Conservation (phyloP, 306 rosid genomes). For the Styphnolobium japonicum region DNA sequence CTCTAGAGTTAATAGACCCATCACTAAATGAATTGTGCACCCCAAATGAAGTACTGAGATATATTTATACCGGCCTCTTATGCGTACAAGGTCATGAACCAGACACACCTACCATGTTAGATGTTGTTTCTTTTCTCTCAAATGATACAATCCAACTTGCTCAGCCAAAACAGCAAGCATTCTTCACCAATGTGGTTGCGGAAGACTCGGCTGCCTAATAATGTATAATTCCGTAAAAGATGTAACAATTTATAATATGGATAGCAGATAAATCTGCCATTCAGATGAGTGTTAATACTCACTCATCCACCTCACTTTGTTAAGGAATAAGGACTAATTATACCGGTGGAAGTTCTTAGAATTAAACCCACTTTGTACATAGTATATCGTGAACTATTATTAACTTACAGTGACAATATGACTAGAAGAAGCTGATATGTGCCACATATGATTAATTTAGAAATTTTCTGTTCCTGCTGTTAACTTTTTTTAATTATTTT, state of each 20-base stretch:
- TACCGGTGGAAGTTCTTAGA: neutral
- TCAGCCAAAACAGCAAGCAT: conserved; percentile 7
- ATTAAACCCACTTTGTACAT: neutral
- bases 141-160: conserved; percentile 3
- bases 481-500: neutral
- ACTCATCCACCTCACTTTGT: neutral
- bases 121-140: conserved; percentile 10
- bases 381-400: neutral
- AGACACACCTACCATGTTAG: neutral
- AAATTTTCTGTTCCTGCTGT: neutral
- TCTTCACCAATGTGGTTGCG: neutral
- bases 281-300: neutral
- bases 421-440: neutral
- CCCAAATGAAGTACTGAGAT: conserved; percentile 16
- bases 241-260: neutral
- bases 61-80: conserved; percentile 41
- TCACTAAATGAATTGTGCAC: neutral
- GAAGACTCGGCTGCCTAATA: neutral
- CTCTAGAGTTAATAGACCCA: conserved; percentile 27
- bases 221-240: neutral
- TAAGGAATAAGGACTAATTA: neutral
- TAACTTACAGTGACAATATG: neutral
- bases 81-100: conserved; percentile 30
- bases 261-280: neutral
- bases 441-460: neutral